phyloP scores from a whole-genome alignment of 352 stramenopile genomes.

The Saprolegnia diclina region DNA sequence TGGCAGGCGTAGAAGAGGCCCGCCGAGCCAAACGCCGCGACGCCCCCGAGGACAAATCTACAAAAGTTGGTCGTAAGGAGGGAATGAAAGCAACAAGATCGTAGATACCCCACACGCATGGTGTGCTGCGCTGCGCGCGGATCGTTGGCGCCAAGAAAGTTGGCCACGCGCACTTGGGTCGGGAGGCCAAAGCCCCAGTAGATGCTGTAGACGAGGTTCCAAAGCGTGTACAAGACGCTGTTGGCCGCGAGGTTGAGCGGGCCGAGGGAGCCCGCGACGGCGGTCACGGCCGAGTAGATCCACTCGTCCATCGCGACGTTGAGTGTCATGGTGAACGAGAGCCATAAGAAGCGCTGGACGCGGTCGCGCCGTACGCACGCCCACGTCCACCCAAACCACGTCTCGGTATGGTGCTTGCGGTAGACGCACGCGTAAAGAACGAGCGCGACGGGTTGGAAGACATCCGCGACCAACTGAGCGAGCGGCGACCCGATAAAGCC shows the following conservation, averaged over 20 bases:
- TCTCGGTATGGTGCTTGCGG: conserved; percentile 14
- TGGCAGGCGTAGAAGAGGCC: conserved; percentile 16
- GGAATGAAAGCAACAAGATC: too few species aligned
- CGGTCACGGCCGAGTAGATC: conserved; percentile 26
- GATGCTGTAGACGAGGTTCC: conserved; percentile 28
- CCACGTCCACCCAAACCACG: conserved; percentile 27
- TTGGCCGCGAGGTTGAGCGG: conserved; percentile 62
- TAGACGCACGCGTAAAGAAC: conserved; percentile 8
- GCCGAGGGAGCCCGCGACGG: conserved; percentile 18
- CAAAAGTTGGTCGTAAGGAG: background rate
- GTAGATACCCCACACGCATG: conserved; percentile 17
- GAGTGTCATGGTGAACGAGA: conserved; percentile 26
- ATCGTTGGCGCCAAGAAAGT: conserved; percentile 29
- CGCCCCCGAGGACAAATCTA: conserved; percentile 17
- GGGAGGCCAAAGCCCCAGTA: conserved; percentile 31
- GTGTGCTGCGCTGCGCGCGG: conserved; percentile 24
- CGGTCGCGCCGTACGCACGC: conserved; percentile 16
- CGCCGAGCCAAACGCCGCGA: conserved; percentile 24
- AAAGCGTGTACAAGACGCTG: conserved; percentile 31
- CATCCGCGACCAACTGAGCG: conserved; percentile 22
- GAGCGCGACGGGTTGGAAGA: conserved; percentile 22
- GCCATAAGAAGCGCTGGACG: conserved; percentile 19
- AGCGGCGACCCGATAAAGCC: conserved; percentile 25
- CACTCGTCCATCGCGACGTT: conserved; percentile 27
- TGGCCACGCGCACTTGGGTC: conserved; percentile 30